Evolutionary conservation across 164 flowering plant genomes (phyloP).

Genomic region (Dillenia turbinata): DNA sequence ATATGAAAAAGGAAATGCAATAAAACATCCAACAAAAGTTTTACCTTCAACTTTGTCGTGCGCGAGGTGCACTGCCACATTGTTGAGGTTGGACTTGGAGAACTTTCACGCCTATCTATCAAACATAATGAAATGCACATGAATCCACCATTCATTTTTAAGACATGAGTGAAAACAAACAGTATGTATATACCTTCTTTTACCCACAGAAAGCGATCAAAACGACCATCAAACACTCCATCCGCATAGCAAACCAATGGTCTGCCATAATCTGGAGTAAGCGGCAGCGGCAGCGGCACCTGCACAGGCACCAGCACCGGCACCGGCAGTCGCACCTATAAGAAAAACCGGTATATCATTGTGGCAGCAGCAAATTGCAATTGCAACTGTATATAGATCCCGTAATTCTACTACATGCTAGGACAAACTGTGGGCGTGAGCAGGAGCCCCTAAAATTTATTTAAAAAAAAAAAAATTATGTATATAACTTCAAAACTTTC

Average conservation of each 20-base stretch:
- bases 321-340: slow-evolving; percentile 17
- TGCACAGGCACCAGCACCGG: too few relatives aligned
- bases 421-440: too few relatives aligned
- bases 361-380: too few relatives aligned
- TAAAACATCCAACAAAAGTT: background rate
- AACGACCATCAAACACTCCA: slow-evolving; percentile 52
- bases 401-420: too few relatives aligned
- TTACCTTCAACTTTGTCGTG: slow-evolving; percentile 52
- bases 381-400: too few relatives aligned
- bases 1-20: background rate
- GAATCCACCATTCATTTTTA: too few relatives aligned
- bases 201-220: slow-evolving; percentile 40
- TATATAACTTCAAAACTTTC: too few relatives aligned
- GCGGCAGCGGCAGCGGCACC: slow-evolving; percentile 36
- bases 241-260: slow-evolving; percentile 53
- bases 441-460: too few relatives aligned
- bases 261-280: slow-evolving; percentile 58
- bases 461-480: too few relatives aligned
- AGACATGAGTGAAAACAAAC: background rate
- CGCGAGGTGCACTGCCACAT: slow-evolving; percentile 47
- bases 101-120: slow-evolving; percentile 70
- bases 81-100: slow-evolving; percentile 53
- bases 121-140: slow-evolving; percentile 3
- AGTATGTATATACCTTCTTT: slow-evolving; percentile 39
- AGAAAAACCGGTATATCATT: too few relatives aligned